phyloP scores from a whole-genome alignment of 176 grass and related monocot genomes.

The Coix lacrymajobi region DNA sequence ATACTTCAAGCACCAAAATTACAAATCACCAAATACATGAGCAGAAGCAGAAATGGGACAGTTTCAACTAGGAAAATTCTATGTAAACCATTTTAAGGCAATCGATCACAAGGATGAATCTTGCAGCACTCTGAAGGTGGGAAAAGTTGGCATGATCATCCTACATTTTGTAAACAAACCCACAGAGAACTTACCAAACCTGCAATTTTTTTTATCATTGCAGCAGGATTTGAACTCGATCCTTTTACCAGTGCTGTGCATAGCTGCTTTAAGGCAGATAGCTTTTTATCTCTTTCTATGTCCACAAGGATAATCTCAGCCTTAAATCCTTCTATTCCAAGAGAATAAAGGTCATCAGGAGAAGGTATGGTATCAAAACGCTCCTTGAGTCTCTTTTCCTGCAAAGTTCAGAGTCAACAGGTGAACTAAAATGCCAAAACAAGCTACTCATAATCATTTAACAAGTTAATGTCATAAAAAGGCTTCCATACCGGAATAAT shows the following conservation, averaged over 20 bases:
- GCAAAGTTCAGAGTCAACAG: constrained; percentile 30
- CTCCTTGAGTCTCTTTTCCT: constrained; percentile 96
- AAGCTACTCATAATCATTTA: constrained; percentile 12
- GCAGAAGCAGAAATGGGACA: constrained; percentile 16
- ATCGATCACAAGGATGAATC: neutral
- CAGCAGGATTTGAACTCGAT: constrained; percentile 66
- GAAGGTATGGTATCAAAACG: constrained; percentile 78
- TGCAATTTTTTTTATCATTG: constrained; percentile 83
- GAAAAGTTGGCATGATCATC: constrained; percentile 11
- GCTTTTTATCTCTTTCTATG: constrained; percentile 83
- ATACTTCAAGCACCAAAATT: constrained; percentile 13
- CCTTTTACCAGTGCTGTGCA: constrained; percentile 85
- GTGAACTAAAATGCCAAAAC: constrained; percentile 5
- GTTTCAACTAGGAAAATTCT: constrained; percentile 4
- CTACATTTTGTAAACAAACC: constrained; percentile 33
- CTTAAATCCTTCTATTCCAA: constrained; percentile 88
- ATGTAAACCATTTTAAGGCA: constrained; percentile 18
- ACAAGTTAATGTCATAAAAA: constrained; percentile 15
- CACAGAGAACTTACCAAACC: constrained; percentile 69
- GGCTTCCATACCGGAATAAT: constrained; percentile 63
- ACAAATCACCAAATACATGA: neutral
- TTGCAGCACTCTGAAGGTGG: neutral
- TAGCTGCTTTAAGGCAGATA: constrained; percentile 84
- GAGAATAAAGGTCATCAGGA: constrained; percentile 70
- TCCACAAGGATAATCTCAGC: constrained; percentile 93